A percentile compares a stretch with the other conserved stretches of the same genome.
Evolutionary conservation across 1,284 basidiomycete species (phyloP).

Genomic region (Thelephora terrestris): DNA sequence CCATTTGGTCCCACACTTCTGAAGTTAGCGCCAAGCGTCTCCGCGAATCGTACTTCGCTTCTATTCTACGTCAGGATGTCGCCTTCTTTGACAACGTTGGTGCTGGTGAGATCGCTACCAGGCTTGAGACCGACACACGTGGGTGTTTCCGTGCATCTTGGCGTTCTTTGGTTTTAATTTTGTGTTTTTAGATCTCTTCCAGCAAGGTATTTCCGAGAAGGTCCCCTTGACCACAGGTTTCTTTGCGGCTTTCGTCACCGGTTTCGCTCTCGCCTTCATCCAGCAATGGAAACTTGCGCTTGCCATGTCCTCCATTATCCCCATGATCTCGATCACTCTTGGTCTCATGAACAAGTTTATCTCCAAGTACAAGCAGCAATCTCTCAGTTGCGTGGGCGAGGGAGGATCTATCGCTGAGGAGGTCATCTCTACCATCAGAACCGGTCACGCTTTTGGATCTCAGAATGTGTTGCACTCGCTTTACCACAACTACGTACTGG

Average conservation of each 20-base stretch:
- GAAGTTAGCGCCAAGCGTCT: constrained; percentile 83
- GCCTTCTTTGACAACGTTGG: constrained; percentile 91
- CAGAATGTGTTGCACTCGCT: constrained; percentile 55
- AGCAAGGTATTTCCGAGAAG: constrained; percentile 86
- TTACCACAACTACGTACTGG: constrained; percentile 60
- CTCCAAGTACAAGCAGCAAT: constrained; percentile 58
- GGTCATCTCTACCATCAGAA: constrained; percentile 82
- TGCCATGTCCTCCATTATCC: constrained; percentile 83
- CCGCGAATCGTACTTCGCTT: constrained; percentile 64
- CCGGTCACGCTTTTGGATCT: constrained; percentile 88
- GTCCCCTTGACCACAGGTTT: constrained; percentile 62
- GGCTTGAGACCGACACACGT: constrained; percentile 90
- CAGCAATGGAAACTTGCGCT: constrained; percentile 81
- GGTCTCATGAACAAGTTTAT: constrained; percentile 73
- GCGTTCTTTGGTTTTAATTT: not conserved
- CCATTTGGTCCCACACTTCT: constrained; percentile 83
- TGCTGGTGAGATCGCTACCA: constrained; percentile 90
- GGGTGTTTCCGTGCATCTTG: constrained; percentile 17
- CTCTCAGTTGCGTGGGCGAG: constrained; percentile 71
- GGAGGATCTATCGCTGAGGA: constrained; percentile 90
- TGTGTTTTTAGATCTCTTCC: constrained; percentile 57
- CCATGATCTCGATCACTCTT: constrained; percentile 77
- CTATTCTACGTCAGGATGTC: constrained; percentile 77
- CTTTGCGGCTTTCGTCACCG: constrained; percentile 61
- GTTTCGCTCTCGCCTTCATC: constrained; percentile 66